Evolutionary conservation across 2,329 filamentous ascomycete genomes (phyloP), one percentile per base, ranked within the genome.

Genomic region (Penicillium sp.): DNA sequence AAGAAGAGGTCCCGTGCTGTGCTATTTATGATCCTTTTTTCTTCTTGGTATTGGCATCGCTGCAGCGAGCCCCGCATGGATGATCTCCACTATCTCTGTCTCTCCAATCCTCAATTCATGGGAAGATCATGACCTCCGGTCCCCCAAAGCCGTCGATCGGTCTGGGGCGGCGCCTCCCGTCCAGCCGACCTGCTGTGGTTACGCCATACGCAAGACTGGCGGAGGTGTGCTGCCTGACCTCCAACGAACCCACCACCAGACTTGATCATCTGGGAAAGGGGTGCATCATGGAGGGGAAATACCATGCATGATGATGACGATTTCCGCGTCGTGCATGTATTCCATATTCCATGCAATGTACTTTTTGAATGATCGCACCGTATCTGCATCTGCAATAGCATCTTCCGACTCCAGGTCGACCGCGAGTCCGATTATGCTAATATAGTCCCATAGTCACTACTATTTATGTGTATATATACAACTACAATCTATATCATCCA

Each of bases 111-210:
- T 20, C 20, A n/a, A 13, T 23, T 26, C 21, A 40, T 15, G 21
- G 36, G 26, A 40, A 17, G 36, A 17, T 13, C 4, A 29, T 23
- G 17, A 27, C 17, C 23, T 13, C 37, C 8, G 8, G 7, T 18
- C 29, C 29, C 15, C 24, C 17, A 12, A 15, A 15, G 13, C 6
- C 36, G 17, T 26, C 7, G 24, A 42, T 42, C 39, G 43, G 23
- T 40, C 33, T 12, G 24, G 18, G 29, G 47, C 49, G 49, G 49
- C 52, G 49, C 49, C 46, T 49, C 55, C 49, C 52, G 46, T 51
- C 18, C 15, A 50, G 33, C 23, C 27, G 46, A 30, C 46, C 15
- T n/a, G 43, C 17, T 23, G 32, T 43, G 17, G 34, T 20, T 30
- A 23, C 26, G 21, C 45, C 29, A 45, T 21, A 26, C 26, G 34